Base-by-base conservation (phyloP, 2,329 filamentous ascomycete species). In the Colletotrichum sp. region DNA sequence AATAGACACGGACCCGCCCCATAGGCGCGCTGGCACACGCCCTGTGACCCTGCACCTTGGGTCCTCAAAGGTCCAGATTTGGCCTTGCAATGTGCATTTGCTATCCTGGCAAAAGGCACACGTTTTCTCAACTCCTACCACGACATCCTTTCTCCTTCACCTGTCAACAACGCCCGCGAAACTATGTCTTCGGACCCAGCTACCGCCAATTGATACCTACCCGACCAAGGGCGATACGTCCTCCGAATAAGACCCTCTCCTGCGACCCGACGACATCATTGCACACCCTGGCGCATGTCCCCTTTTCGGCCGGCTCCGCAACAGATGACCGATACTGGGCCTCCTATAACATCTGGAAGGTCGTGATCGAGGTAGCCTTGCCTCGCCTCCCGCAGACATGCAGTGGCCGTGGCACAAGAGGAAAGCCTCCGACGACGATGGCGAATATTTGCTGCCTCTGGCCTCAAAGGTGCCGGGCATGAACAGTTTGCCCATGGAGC, bases 371-470 rank as follows among this genome's bases (percentile, higher is more conserved):
- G 66, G 71, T 61, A 57, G 21, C 48, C 18, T 57, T 67, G 66
- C 74, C 67, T 75, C 76, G 60, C 60, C 66, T 34, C 66, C 34
- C 61, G 63, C 76, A 74, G 83, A 81, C 66, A 85, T 85, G 83
- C 82, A 82, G 81, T 85, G 83, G 83, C 83, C 83, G 61, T 84
- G 82, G 81, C 81, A 81, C 74, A 81, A 81, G 79, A 81, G 82
- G 79, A 79, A 83, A 72, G 78, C 78, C 72, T 81, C 84, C 76
- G 81, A 81, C 78, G 81, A 63, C 32, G 59, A 82, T 74, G 79
- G 80, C 55, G 80, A 71, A 60, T 57, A 81, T 30, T 79, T 87
- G 67, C 81, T 85, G 64, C 85, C 85, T 65, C 59, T 86, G 52
- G 80, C 83, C 57, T 48, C 70, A 39, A 79, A 80, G 60, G 73